Evolutionary conservation across 1,139 yeast genomes (phyloP).

Genomic region (Hyphopichia fennica): DNA sequence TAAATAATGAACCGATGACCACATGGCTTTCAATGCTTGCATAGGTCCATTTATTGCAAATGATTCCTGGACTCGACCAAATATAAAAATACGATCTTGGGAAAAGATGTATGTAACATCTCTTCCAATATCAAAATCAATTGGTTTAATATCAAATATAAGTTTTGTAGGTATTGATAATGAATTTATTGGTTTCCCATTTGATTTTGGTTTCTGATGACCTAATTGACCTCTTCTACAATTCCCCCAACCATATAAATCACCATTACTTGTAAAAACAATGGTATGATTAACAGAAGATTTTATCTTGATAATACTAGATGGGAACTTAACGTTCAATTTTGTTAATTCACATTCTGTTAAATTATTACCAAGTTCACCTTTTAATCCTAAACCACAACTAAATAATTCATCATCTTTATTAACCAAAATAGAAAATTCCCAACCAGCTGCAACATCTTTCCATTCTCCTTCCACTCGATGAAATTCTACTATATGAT

Average conservation of each 20-base stretch:
- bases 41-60: constrained; percentile 3
- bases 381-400: constrained; percentile 66
- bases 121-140: constrained; percentile 38
- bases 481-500: constrained; percentile 3
- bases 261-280: constrained; percentile 40
- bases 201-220: constrained; percentile 10
- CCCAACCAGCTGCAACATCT: constrained; percentile 75
- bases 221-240: constrained; percentile 75
- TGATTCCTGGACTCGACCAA: constrained; percentile 15
- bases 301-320: constrained; percentile 24
- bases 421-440: constrained; percentile 57
- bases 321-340: constrained; percentile 13
- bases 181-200: constrained; percentile 17
- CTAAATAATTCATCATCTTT: constrained; percentile 41
- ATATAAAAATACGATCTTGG: constrained; percentile 8
- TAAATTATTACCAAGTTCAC: constrained; percentile 68
- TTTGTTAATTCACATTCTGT: constrained; percentile 14
- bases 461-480: constrained; percentile 38
- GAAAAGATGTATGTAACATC: constrained; percentile 39
- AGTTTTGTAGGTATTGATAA: constrained; percentile 28
- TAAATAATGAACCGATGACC: constrained; percentile 72
- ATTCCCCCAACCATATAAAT: constrained; percentile 79
- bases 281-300: constrained; percentile 59
- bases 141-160: constrained; percentile 11
- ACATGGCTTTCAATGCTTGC: constrained; percentile 53